phyloP scores from a whole-genome alignment of 768 basidiomycete genomes.

The Postia placenta region DNA sequence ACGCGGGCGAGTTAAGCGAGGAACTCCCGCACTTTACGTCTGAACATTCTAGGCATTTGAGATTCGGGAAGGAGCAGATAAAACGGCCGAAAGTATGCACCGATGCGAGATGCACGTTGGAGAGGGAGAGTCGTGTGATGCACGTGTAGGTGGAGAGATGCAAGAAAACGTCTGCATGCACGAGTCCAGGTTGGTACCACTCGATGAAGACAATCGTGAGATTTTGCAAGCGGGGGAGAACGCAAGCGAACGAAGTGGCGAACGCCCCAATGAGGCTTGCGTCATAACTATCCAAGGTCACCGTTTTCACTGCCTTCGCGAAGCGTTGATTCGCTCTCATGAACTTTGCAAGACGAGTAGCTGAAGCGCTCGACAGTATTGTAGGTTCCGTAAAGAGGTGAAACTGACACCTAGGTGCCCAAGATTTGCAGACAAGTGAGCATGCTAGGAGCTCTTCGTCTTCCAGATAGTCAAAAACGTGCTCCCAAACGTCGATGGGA shows the following conservation, averaged over 20 bases:
- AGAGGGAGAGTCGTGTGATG: background rate
- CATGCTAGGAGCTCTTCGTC: slow-evolving; percentile 9
- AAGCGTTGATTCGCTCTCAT: background rate
- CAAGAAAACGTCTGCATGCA: background rate
- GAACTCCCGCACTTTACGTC: background rate
- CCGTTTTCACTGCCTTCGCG: background rate
- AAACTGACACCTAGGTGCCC: slow-evolving; percentile 17
- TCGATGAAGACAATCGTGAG: background rate
- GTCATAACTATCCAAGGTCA: background rate
- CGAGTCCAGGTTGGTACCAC: background rate
- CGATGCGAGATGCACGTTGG: background rate
- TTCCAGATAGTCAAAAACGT: slow-evolving; percentile 1
- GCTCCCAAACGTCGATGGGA: slow-evolving; percentile 7
- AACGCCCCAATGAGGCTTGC: background rate
- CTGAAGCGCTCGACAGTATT: background rate
- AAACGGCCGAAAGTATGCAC: background rate
- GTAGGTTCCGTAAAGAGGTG: slow-evolving; percentile 5
- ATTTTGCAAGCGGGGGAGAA: background rate
- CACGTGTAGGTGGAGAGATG: background rate
- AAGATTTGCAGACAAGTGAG: slow-evolving; percentile 15
- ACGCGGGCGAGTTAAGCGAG: background rate
- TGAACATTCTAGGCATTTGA: background rate
- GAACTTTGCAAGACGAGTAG: background rate
- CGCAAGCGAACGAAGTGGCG: background rate
- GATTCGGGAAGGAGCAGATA: background rate